Evolutionary conservation across 2,329 filamentous ascomycete species (phyloP).

Genomic region (Sordariomycetes sp.): DNA sequence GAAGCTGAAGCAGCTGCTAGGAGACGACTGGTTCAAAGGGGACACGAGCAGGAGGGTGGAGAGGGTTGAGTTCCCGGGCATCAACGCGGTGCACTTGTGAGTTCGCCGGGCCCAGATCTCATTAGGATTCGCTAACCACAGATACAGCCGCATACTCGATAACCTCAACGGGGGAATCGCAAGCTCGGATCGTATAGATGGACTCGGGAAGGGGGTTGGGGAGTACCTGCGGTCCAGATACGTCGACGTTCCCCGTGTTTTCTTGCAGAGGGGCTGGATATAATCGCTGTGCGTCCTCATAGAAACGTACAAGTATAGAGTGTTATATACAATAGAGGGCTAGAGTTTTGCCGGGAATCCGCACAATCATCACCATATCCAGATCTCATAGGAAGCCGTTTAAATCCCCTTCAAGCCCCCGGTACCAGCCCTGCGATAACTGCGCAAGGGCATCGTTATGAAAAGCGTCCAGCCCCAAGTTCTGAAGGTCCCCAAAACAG

Average conservation of each 20-base stretch:
- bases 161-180: conserved; percentile 32
- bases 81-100: conserved; percentile 19
- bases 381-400: background rate
- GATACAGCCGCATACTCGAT: conserved; percentile 26
- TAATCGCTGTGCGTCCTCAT: background rate
- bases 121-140: background rate
- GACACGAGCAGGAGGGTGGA: conserved; percentile 22
- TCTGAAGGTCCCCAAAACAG: background rate
- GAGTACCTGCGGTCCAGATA: conserved; percentile 32
- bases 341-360: no score
- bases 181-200: conserved; percentile 29
- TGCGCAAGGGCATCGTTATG: background rate
- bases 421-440: background rate
- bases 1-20: conserved; percentile 24
- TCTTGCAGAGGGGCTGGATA: background rate
- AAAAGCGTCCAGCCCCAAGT: background rate
- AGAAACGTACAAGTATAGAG: background rate
- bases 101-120: no score
- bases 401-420: background rate
- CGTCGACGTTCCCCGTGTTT: conserved; percentile 26
- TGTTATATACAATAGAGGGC: background rate
- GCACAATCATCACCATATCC: no score
- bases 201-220: conserved; percentile 30
- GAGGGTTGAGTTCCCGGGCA: conserved; percentile 30
- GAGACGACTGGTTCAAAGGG: conserved; percentile 22